Evolutionary conservation across 148 eudicot species (phyloP), one percentile per base, ranked within the genome.

Genomic region (Amaranthus hypochondriacus): DNA sequence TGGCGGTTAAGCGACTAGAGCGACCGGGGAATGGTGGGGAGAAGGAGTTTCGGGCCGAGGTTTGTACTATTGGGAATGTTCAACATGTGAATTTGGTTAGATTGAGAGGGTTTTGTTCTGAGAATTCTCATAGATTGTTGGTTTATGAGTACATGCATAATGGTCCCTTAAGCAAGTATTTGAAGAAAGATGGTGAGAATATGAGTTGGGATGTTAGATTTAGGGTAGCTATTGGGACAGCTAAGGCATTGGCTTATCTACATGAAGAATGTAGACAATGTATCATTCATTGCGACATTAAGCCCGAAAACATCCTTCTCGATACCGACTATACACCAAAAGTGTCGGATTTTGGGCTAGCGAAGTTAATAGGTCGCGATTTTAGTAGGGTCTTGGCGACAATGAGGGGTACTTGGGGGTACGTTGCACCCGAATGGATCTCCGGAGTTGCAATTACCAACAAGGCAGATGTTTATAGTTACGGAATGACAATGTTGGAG

Each of bases 361-460:
- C 97, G 0, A 89, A 87, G 86, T 83, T 91, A 14, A 78, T 91
- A 5, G 91, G 97, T 6, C 79, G 97, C n/a, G 97, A 91, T 77
- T 86, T 84, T 50, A 89, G 93, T 65, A 64, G 93, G 70, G 97
- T 91, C 4, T 74, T 91, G 70, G 91, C 88, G 1, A 87, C 93
- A 13, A 89, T 87, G 97, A 86, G 93, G 58, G 97, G 97, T 0
- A 91, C 97, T 2, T 83, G 93, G 91, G 97, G 97, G 2, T 91
- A 91, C 53, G 91, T 91, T 12, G 97, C 97, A 4, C 97, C 97
- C 0, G 97, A 91, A 79, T 91, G 97, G 97, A 91, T 91, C 53
- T 89, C 93, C 3, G 93, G 93, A 0, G 87, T 87, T 66, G 87
- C 91, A 0, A 89, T 91, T 49, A 89, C 97, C 14, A 76, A 86